Base-by-base conservation (phyloP, 1,139 yeast species). In the Scheffersomyces titani region DNA sequence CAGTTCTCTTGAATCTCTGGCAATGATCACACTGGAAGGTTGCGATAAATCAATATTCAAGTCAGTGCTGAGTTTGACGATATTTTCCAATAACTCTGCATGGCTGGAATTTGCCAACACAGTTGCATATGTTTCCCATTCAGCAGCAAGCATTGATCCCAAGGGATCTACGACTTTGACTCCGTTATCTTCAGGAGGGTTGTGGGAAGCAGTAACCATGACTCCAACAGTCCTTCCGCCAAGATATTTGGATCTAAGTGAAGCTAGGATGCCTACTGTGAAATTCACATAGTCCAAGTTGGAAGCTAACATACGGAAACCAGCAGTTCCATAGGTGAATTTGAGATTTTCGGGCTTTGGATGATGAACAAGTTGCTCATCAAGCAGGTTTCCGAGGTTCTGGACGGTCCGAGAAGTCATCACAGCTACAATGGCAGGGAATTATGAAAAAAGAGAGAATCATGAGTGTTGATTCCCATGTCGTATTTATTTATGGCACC, bases 131-230 rank as follows among this genome's bases (percentile, higher is more conserved):
- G 79, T 73, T 70, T 94, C 99, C 99, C 99, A 96, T 16, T 81
- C 69, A 55, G 86, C 84, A 59, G 86, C 91, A 64, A 94, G 82
- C 99, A 94, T 94, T 63, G 90, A 94, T 44, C 99, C 99, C 71
- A 83, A 75, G 0, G 99, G 98, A 65, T 94, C 99, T 47, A 93
- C 92, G 22, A 94, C 81, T 74, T 94, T 94, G 57, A 94, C 97
- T n/a, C 99, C 99, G 65, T 94, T 94, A 68, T 94, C 99, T 53
- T 80, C 81, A 0, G 98, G 96, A 0, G 98, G 98, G 67, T 94
- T 94, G 71, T 94, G 99, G 55, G 97, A 90, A 0, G 99, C 98
- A 0, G 99, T 94, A 51, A 96, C 87, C 98, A 96, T 94, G 11
- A 92, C 89, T 20, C 96, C 97, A 51, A 93, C 83, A 20, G 90